Evolutionary conservation across 2,329 filamentous ascomycete genomes (phyloP), one percentile per base, ranked within the genome.

Genomic region (Verticillium alfalfae): DNA sequence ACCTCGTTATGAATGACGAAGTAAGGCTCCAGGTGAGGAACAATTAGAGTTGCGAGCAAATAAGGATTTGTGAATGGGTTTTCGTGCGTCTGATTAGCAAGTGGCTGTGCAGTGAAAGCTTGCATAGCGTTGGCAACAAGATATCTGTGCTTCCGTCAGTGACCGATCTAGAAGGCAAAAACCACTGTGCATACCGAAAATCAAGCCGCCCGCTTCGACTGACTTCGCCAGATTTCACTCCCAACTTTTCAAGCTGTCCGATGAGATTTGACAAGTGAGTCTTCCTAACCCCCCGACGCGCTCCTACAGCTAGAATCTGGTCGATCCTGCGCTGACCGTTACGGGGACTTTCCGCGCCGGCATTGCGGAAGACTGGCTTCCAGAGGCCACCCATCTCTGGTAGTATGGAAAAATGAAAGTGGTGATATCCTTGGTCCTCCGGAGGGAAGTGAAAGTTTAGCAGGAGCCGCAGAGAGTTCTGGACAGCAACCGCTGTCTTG

Each of bases 71-170:
- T 76, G 63, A 86, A 83, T 0, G 83, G 84, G 65, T 84, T 84
- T 61, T 81, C 79, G 37, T 79, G 76, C 3, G 77, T 78, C 63
- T 84, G 82, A 60, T 79, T 79, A 3, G 78, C 69, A 8, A 83
- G 71, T 1, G 79, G 78, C 62, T 84, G 83, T 1, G 80, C 75
- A 5, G 80, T 83, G 64, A 82, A 84, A 0, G 79, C 76, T 69
- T 88, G 85, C 80, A 88, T 85, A 5, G 83, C 83, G 65, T 81
- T 86, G 66, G 81, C 81, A 60, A 88, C 81, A 58, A 89, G 76
- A 66, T 85, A 88, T 64, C 85, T 87, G 49, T 16, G 5, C 31
- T 39, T 5, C 38, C 5, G 5, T 45, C 5, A 15, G 10, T 38
- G 26, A 36, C 16, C n/a, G 10, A n/a, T 3, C 5, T 16, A 5